Base-by-base conservation (phyloP, 768 basidiomycete genomes). In the Mycena leptocephala region DNA sequence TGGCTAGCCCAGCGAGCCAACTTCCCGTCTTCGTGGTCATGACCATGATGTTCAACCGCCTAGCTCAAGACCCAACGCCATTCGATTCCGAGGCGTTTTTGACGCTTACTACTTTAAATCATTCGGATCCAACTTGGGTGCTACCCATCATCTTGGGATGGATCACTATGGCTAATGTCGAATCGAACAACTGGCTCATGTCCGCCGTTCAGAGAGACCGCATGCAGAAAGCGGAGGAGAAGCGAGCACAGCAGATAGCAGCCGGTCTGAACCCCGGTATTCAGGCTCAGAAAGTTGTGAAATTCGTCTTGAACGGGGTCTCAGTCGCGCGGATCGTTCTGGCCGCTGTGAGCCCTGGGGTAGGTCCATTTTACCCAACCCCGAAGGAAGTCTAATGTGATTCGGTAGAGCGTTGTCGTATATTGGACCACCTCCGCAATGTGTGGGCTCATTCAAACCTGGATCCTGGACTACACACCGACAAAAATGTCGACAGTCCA, bases 341-440 rank as follows among this genome's bases (percentile, higher is more conserved):
- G 32, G 93, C 92, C 35, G 87, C 92, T 18, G 81, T 95, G 81
- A 91, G 92, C 28, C 95, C 95, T 64, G 95, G 95, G 76, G 95
- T 96, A 81, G 67, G 90, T 86, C 37, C 28, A 59, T 39, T 22
- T 64, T 51, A 18, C 7, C n/a, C 35, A 22, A 26, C 22, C 8
- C 33, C 33, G 28, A 32, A 37, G 11, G 37, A 67, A 77, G 76
- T 30, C 59, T 70, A 35, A 61, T 74, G 28, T 71, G 41, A 30
- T 63, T 43, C 43, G 22, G 68, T 74, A 95, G 95, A 90, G 93
- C 62, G 87, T 96, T 30, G 86, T 92, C 43, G 79, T 96, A 37
- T 96, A 95, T 80, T 96, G 95, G 95, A 87, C 93, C 3, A 91
- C 93, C 16, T 96, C 95, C 18, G 94, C 95, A 3, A 84, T 89